Conservation (phyloP, 2,329 filamentous ascomycete species). For the Gaeumannomyces sp. region DNA sequence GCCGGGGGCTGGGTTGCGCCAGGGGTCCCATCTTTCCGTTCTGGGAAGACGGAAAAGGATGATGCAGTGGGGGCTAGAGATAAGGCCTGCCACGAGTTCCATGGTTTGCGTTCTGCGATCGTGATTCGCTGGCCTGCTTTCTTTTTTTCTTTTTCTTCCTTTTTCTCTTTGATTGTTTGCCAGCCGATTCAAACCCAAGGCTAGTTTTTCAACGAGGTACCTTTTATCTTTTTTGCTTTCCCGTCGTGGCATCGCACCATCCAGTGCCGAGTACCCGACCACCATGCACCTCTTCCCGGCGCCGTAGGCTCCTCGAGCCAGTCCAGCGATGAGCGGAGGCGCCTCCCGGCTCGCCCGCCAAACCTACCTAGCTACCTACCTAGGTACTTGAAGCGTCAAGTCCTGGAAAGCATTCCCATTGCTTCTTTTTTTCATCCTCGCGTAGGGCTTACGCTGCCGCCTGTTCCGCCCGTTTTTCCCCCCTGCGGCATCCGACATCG, state of each 20-base stretch:
- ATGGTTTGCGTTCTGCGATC: not conserved
- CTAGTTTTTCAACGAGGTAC: not conserved
- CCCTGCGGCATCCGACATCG: too few species aligned
- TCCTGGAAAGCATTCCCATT: slow-evolving; percentile 1
- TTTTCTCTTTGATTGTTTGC: not conserved
- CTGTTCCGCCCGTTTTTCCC: too few species aligned
- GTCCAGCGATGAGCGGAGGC: not conserved
- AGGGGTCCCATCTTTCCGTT: slow-evolving; percentile 1
- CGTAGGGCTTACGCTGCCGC: too few species aligned
- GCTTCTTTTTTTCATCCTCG: not conserved
- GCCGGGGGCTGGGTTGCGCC: not conserved
- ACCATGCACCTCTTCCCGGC: not conserved
- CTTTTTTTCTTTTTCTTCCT: not conserved
- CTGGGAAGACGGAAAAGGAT: slow-evolving; percentile 1
- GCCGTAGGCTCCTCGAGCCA: not conserved
- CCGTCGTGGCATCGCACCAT: too few species aligned
- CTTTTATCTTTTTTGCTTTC: too few species aligned
- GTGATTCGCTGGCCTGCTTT: not conserved
- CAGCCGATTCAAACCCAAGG: not conserved
- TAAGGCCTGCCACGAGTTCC: not conserved
- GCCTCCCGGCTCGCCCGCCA: not conserved
- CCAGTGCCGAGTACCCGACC: not conserved
- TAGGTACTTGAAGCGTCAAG: too few species aligned
- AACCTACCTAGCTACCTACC: too few species aligned
- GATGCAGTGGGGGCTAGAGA: slow-evolving; percentile 6